Evolutionary conservation across 306 rosid species (phyloP).

Genomic region (Trichosanthes cucumerina): DNA sequence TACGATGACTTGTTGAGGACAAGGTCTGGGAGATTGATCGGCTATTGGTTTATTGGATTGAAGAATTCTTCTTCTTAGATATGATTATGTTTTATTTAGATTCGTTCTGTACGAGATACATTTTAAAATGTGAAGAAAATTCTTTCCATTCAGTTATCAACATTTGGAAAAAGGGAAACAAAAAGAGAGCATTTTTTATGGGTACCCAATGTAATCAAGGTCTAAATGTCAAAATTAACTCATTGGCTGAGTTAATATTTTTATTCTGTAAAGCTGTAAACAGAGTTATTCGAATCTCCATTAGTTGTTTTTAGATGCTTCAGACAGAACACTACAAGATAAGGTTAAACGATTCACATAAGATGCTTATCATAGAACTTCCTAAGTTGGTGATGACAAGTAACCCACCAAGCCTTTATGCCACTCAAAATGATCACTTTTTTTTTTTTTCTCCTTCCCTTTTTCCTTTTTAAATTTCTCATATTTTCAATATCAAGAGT

Average conservation of each 20-base stretch:
- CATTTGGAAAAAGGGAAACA: neutral
- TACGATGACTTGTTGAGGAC: neutral
- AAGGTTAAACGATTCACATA: neutral
- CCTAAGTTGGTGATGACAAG: constrained; percentile 31
- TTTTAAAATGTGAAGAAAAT: neutral
- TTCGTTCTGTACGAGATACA: neutral
- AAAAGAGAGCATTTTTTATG: neutral
- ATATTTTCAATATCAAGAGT: neutral
- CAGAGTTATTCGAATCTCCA: constrained; percentile 4
- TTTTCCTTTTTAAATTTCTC: neutral
- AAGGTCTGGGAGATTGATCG: neutral
- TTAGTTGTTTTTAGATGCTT: constrained; percentile 1
- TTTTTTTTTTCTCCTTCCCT: neutral
- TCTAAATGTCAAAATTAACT: neutral
- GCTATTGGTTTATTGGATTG: constrained; percentile 4
- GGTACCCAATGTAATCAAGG: neutral
- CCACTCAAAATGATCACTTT: neutral
- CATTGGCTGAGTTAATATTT: neutral
- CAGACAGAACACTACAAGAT: constrained; percentile 4
- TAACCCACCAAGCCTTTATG: constrained; percentile 14
- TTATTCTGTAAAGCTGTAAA: neutral
- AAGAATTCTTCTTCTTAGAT: neutral
- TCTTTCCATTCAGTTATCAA: neutral
- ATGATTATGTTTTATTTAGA: neutral
- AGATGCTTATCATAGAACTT: constrained; percentile 18